Conservation (phyloP, 495 filamentous ascomycete genomes). For the Annulohypoxylon nitens region DNA sequence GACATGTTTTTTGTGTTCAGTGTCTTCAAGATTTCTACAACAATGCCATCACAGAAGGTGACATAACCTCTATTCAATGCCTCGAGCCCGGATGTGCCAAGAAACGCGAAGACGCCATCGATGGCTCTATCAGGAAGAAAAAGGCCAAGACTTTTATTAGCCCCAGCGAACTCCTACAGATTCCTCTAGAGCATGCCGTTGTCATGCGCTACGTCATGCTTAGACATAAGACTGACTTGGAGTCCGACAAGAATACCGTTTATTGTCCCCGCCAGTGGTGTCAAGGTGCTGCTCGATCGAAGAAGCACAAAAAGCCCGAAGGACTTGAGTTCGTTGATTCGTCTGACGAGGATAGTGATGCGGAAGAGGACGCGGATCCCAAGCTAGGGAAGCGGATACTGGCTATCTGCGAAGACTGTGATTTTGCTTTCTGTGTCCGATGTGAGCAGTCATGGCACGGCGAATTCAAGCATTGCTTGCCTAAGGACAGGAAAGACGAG, state of each 20-base stretch:
- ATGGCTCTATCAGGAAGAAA: conserved; percentile 49
- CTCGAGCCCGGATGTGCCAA: conserved; percentile 80
- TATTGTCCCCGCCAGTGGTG: conserved; percentile 96
- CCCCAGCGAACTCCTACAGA: conserved; percentile 89
- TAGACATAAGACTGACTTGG: conserved; percentile 91
- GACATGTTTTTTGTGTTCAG: conserved; percentile 87
- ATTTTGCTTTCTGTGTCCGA: conserved; percentile 87
- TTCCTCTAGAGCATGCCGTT: conserved; percentile 77
- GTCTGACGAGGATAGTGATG: conserved; percentile 63
- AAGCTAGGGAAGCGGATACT: conserved; percentile 59
- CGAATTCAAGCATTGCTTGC: conserved; percentile 73
- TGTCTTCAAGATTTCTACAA: conserved; percentile 94
- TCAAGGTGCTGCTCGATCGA: conserved; percentile 86
- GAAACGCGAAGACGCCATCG: conserved; percentile 57
- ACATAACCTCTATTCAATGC: conserved; percentile 82
- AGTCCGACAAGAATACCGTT: conserved; percentile 90
- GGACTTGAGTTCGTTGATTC: conserved; percentile 63
- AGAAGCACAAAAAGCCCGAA: conserved; percentile 78
- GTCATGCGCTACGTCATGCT: conserved; percentile 89
- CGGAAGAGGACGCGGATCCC: conserved; percentile 51
- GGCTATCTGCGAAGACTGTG: conserved; percentile 88
- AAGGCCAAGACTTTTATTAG: conserved; percentile 75
- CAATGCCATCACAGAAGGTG: conserved; percentile 85
- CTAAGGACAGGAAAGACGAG: conserved; percentile 70
- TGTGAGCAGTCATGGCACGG: conserved; percentile 86